These are phyloP conservation scores for Grosmannia clavigera DNA, from an alignment of 2,329 filamentous ascomycete genomes.

Conservation along the genomic window DNA sequence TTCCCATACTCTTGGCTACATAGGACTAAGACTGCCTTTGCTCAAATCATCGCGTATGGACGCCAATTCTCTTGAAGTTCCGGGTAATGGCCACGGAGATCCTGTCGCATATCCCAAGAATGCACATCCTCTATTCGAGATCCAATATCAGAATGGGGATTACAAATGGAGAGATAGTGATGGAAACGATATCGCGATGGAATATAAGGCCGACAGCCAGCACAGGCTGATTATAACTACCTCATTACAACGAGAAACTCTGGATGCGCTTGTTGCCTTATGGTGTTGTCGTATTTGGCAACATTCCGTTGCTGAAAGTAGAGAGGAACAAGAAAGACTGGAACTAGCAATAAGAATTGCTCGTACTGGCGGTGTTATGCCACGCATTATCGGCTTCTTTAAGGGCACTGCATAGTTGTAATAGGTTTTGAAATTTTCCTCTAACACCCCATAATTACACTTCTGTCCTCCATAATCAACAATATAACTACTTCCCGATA, in stretches of 20 bases:
- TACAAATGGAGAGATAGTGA: slow-evolving; percentile 1
- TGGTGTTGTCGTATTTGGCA: slow-evolving; percentile 3
- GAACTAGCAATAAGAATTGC: too few species aligned
- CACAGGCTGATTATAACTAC: not conserved
- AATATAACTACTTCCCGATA: too few species aligned
- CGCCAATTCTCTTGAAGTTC: not conserved
- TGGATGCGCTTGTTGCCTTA: slow-evolving; percentile 1
- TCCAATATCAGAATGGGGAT: not conserved
- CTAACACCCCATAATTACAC: too few species aligned
- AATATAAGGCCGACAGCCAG: not conserved
- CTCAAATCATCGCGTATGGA: not conserved
- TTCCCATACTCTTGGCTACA: not conserved
- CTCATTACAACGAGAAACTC: not conserved
- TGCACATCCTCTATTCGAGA: not conserved
- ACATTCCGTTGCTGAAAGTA: not conserved
- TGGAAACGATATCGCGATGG: not conserved
- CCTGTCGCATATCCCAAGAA: not conserved
- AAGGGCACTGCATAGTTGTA: too few species aligned
- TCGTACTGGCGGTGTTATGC: too few species aligned
- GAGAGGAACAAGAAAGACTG: too few species aligned
- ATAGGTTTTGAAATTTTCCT: too few species aligned
- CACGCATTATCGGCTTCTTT: too few species aligned
- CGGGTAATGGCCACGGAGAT: not conserved
- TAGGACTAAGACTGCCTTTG: not conserved
- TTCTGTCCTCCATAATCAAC: too few species aligned